Conservation (phyloP, 805 yeast genomes). For the Saccharomycopsis fermentans region DNA sequence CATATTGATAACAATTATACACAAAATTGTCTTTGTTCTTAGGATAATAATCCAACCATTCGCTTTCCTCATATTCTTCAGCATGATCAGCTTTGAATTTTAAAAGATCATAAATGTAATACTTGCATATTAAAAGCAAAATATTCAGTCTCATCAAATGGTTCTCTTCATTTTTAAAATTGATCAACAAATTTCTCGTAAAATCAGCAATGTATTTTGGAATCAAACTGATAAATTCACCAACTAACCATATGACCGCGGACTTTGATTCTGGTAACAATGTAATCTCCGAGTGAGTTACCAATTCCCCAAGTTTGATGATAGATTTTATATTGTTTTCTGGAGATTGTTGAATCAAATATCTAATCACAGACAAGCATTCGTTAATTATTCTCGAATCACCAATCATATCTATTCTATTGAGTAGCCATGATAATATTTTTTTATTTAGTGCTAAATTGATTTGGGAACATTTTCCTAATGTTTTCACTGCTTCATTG, state of each 20-base stretch:
- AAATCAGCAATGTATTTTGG: constrained; percentile 64
- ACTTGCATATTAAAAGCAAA: constrained; percentile 63
- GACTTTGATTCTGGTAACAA: constrained; percentile 52
- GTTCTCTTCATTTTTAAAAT: constrained; percentile 41
- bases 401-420: constrained; percentile 30
- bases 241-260: constrained; percentile 82
- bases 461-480: constrained; percentile 50
- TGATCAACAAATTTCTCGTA: constrained; percentile 44
- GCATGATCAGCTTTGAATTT: constrained; percentile 24
- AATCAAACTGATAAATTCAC: constrained; percentile 53
- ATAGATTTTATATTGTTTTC: constrained; percentile 44
- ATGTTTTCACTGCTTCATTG: constrained; percentile 45
- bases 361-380: constrained; percentile 61
- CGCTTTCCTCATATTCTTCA: constrained; percentile 13
- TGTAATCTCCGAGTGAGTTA: constrained; percentile 20
- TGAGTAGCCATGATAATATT: constrained; percentile 56
- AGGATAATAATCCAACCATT: constrained; percentile 9
- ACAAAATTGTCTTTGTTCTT: constrained; percentile 12
- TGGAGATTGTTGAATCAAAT: constrained; percentile 56
- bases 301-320: constrained; percentile 35
- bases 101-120: constrained; percentile 47
- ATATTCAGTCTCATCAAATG: constrained; percentile 59
- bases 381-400: constrained; percentile 41
- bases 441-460: constrained; percentile 39
- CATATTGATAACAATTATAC: constrained; percentile 30